Evolutionary conservation across 2,329 filamentous ascomycete genomes (phyloP).

Genomic region (Fusarium sp.): DNA sequence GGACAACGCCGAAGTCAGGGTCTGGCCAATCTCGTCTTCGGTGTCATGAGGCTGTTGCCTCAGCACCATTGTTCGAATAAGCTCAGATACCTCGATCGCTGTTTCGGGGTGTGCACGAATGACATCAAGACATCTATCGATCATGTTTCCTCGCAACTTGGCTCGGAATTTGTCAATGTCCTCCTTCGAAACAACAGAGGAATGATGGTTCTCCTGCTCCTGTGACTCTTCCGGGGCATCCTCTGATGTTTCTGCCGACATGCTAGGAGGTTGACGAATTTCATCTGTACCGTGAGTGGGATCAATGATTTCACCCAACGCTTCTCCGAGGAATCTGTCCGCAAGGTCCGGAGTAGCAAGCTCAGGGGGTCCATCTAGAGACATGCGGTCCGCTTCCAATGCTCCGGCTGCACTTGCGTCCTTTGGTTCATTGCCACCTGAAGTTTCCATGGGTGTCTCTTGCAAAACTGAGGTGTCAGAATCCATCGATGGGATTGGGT

Average conservation of each 20-base stretch:
- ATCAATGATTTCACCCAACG: conserved; percentile 51
- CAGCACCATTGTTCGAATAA: conserved; percentile 82
- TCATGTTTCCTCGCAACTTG: conserved; percentile 81
- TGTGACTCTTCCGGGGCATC: conserved; percentile 28
- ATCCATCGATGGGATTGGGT: conserved; percentile 77
- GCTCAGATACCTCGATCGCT: conserved; percentile 90
- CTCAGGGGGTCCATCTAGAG: conserved; percentile 54
- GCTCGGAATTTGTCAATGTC: conserved; percentile 83
- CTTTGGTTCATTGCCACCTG: conserved; percentile 44
- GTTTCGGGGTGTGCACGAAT: conserved; percentile 89
- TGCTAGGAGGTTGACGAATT: conserved; percentile 37
- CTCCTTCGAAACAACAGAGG: conserved; percentile 69
- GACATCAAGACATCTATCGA: conserved; percentile 91
- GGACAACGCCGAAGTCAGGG: conserved; percentile 86
- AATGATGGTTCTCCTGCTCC: conserved; percentile 30
- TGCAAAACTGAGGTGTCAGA: conserved; percentile 57
- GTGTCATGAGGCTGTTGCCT: conserved; percentile 69
- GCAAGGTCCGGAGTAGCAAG: conserved; percentile 46
- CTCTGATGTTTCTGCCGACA: conserved; percentile 41
- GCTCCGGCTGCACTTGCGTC: conserved; percentile 41
- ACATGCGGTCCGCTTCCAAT: conserved; percentile 58
- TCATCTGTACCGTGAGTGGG: conserved; percentile 43
- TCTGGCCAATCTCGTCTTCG: conserved; percentile 83
- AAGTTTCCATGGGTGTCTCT: conserved; percentile 36
- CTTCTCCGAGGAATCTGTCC: conserved; percentile 49